Evolutionary conservation across 306 rosid species (phyloP).

Genomic region (Morella rubra): DNA sequence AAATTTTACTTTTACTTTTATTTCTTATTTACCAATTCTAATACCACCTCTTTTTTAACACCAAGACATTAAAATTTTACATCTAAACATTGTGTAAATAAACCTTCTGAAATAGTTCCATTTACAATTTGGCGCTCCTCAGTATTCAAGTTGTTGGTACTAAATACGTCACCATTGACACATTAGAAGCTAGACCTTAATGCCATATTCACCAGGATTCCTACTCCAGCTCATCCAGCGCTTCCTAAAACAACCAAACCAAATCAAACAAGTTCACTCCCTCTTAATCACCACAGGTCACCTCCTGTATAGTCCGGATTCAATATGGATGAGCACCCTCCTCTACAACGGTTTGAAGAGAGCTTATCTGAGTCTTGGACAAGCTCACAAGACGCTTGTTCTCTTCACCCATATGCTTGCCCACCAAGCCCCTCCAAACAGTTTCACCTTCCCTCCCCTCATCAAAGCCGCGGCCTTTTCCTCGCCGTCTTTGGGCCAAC

Average conservation of each 20-base stretch:
- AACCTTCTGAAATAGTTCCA: no score
- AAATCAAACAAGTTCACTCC: constrained; percentile 65
- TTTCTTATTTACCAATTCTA: no score
- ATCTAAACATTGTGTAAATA: no score
- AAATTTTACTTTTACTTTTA: no score
- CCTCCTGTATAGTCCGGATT: constrained; percentile 33
- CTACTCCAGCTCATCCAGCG: constrained; percentile 66
- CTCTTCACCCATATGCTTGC: constrained; percentile 75
- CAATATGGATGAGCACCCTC: constrained; percentile 60
- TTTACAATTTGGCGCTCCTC: no score
- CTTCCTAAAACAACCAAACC: constrained; percentile 33
- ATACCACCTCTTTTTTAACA: no score
- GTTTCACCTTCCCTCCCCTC: constrained; percentile 65
- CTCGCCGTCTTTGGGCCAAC: constrained; percentile 21
- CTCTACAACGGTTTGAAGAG: constrained; percentile 65
- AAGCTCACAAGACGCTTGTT: constrained; percentile 38
- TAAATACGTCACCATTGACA: no score
- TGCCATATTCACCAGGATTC: constrained; percentile 36
- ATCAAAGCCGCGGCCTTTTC: constrained; percentile 45
- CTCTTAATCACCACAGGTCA: constrained; percentile 44
- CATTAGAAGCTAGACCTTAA: constrained; percentile 13
- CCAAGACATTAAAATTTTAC: no score
- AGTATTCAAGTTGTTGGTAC: no score
- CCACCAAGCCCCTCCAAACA: constrained; percentile 52
- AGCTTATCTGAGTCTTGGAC: constrained; percentile 44